Evolutionary conservation across 306 rosid species (phyloP).

Genomic region (Coriaria nepalensis): DNA sequence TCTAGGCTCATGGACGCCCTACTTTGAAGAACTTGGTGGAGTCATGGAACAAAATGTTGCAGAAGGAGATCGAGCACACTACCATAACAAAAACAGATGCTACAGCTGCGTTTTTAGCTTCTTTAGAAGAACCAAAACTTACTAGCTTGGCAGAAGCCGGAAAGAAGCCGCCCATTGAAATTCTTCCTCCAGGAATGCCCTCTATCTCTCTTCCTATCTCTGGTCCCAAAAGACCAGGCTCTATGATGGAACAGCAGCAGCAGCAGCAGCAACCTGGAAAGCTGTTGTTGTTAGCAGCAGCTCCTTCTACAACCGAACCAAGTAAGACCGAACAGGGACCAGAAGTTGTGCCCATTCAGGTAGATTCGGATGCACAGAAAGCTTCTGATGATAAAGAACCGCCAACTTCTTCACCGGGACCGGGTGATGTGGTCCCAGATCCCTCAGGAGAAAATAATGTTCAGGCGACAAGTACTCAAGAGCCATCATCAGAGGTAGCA

Average conservation of each 20-base stretch:
- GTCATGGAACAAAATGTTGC: slow-evolving; percentile 84
- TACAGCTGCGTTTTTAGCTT: slow-evolving; percentile 78
- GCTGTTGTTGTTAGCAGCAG: slow-evolving; percentile 72
- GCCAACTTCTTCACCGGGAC: slow-evolving; percentile 19
- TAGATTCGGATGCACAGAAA: slow-evolving; percentile 22
- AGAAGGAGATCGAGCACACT: slow-evolving; percentile 77
- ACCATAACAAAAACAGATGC: slow-evolving; percentile 66
- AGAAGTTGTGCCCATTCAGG: slow-evolving; percentile 22
- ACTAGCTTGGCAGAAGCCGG: slow-evolving; percentile 89
- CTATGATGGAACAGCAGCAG: slow-evolving; percentile 30
- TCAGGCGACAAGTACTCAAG: slow-evolving; percentile 5
- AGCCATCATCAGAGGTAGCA: slow-evolving; percentile 17
- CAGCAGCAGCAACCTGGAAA: slow-evolving; percentile 47
- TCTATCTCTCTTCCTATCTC: slow-evolving; percentile 61
- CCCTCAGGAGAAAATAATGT: slow-evolving; percentile 9
- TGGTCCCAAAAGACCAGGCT: slow-evolving; percentile 54
- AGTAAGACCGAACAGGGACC: slow-evolving; percentile 34
- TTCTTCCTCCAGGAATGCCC: slow-evolving; percentile 87
- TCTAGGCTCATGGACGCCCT: slow-evolving; percentile 95
- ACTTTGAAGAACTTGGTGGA: slow-evolving; percentile 83
- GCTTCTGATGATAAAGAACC: background rate
- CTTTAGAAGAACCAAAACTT: slow-evolving; percentile 91
- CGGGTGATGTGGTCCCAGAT: slow-evolving; percentile 17
- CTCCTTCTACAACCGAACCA: slow-evolving; percentile 33
- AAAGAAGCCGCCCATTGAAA: slow-evolving; percentile 88